phyloP scores from a whole-genome alignment of 768 basidiomycete genomes.

The Chiua virens region DNA sequence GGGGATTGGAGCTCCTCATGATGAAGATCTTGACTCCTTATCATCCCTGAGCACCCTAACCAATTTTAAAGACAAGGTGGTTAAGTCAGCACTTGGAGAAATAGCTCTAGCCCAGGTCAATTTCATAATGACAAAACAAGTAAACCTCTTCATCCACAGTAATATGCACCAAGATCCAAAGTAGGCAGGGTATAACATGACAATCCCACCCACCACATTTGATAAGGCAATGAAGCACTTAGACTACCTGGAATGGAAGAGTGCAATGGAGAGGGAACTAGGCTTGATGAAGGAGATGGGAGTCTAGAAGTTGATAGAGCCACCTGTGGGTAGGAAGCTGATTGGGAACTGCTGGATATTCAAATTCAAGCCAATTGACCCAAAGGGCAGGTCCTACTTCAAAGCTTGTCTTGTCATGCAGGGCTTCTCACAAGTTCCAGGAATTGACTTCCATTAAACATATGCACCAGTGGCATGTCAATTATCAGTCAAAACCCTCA shows the following conservation, averaged over 20 bases:
- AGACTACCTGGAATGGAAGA: neutral
- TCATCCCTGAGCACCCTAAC: neutral
- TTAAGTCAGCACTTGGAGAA: neutral
- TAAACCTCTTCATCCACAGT: neutral
- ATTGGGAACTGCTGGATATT: conserved; percentile 6
- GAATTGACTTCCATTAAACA: neutral
- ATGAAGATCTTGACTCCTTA: neutral
- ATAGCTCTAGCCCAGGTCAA: conserved; percentile 3
- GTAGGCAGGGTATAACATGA: neutral
- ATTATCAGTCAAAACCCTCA: neutral
- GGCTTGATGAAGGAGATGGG: conserved; percentile 4
- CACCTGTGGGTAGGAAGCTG: neutral
- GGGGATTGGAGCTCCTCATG: neutral
- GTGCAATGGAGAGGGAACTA: conserved; percentile 3
- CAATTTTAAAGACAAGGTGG: neutral
- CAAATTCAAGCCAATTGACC: conserved; percentile 3
- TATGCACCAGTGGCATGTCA: conserved; percentile 18
- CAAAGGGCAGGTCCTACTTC: neutral
- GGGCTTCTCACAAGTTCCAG: neutral
- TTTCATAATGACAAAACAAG: conserved; percentile 2
- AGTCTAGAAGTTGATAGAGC: neutral
- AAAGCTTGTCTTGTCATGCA: neutral
- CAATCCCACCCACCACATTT: neutral
- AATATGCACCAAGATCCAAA: neutral
- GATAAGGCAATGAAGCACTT: neutral